phyloP scores from a whole-genome alignment of 2,329 filamentous ascomycete species.

The Xylariaceae sp. region DNA sequence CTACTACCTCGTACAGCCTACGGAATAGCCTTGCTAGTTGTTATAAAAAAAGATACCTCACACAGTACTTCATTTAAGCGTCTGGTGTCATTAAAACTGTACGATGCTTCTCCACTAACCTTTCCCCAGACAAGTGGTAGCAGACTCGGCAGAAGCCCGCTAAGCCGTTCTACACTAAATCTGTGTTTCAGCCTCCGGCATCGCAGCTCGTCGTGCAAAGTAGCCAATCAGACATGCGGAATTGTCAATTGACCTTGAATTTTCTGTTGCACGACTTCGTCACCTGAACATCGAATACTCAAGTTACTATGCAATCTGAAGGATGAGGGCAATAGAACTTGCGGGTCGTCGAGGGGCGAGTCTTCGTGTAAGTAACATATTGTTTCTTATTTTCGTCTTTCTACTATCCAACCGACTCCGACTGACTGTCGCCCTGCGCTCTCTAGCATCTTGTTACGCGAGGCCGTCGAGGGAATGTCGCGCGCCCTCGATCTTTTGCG shows the following conservation, averaged over 20 bases:
- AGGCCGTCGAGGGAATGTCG: constrained; percentile 31
- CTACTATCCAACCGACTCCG: background rate
- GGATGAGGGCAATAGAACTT: constrained; percentile 42
- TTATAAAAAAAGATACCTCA: no score
- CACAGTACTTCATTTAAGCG: no score
- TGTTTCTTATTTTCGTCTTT: background rate
- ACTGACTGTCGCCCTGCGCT: background rate
- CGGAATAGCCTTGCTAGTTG: no score
- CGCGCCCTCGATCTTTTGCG: constrained; percentile 40
- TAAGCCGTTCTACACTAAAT: background rate
- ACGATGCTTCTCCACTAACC: no score
- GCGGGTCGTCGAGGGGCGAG: constrained; percentile 40
- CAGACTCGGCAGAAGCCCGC: constrained; percentile 10
- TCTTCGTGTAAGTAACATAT: constrained; percentile 35
- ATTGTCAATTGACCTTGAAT: constrained; percentile 29
- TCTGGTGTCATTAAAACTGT: no score
- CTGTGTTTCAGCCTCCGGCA: constrained; percentile 21
- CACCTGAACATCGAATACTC: background rate
- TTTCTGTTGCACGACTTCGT: constrained; percentile 28
- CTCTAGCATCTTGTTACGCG: constrained; percentile 36
- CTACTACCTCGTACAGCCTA: no score
- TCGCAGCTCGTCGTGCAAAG: constrained; percentile 9
- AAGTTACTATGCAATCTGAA: constrained; percentile 42
- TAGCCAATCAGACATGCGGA: constrained; percentile 33
- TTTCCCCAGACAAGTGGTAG: background rate